Conservation (phyloP, 257 asterid genomes). For the Ehretia macrophylla region DNA sequence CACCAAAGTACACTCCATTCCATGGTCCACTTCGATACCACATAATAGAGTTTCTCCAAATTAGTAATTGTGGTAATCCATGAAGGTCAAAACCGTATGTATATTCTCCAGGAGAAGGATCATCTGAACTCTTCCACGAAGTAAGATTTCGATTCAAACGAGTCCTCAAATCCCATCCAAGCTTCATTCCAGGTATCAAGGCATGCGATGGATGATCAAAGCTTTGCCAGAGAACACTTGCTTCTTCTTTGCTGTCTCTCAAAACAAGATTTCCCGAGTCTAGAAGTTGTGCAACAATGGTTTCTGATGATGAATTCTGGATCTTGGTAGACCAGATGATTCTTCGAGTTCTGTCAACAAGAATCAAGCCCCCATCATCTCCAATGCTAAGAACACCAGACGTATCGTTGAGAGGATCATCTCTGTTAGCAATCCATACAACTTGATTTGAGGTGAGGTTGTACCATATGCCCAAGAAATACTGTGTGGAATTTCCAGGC, state of each 20-base stretch:
- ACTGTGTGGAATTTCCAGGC: constrained; percentile 14
- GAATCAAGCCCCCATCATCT: background rate
- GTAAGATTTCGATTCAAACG: constrained; percentile 7
- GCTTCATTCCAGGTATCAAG: constrained; percentile 17
- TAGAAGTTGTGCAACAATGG: constrained; percentile 3
- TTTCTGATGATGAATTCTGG: constrained; percentile 1
- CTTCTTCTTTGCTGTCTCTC: background rate
- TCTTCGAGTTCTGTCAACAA: background rate
- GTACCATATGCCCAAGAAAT: constrained; percentile 16
- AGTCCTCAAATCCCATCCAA: constrained; percentile 6
- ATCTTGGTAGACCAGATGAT: background rate
- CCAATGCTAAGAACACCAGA: background rate
- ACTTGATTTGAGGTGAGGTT: background rate
- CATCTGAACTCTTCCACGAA: constrained; percentile 17
- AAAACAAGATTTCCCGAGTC: constrained; percentile 10
- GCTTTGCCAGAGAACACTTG: constrained; percentile 9
- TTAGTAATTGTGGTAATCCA: constrained; percentile 1
- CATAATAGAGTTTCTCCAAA: background rate
- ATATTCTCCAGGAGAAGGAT: constrained; percentile 19
- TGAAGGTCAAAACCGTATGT: constrained; percentile 2
- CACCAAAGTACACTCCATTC: constrained; percentile 9
- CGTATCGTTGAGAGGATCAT: constrained; percentile 3
- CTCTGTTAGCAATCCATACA: constrained; percentile 13
- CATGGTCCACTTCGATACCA: constrained; percentile 4
- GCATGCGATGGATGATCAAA: constrained; percentile 15